Conservation (phyloP, 306 rosid species). For the Fragaria nilgerrensis region DNA sequence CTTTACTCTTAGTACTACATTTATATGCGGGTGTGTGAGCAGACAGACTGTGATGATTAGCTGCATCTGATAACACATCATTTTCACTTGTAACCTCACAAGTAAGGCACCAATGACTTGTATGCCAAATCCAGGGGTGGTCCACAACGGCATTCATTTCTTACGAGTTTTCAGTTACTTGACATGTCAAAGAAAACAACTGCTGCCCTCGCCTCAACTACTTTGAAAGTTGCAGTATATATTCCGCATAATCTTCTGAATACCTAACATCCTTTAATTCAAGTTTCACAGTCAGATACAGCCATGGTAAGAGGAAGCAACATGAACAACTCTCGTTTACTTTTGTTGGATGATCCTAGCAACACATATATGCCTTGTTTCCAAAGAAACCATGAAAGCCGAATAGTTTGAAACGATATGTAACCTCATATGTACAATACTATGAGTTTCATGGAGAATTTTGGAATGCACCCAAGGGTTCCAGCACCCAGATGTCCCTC, state of each 20-base stretch:
- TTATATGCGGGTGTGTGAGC: too few relatives aligned
- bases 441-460: background rate
- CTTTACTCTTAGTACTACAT: too few relatives aligned
- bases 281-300: conserved; percentile 1
- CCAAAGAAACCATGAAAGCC: background rate
- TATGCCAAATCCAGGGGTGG: conserved; percentile 7
- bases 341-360: background rate
- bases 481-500: too few relatives aligned
- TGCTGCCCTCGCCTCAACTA: background rate
- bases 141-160: background rate
- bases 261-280: background rate
- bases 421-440: background rate
- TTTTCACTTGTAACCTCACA: background rate
- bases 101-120: background rate
- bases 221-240: conserved; percentile 5
- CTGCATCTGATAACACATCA: background rate
- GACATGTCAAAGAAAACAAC: background rate
- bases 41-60: too few relatives aligned
- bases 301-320: background rate
- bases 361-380: background rate
- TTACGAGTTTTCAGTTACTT: background rate
- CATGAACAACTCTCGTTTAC: background rate
- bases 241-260: background rate
- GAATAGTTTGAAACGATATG: background rate
- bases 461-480: too few relatives aligned